Evolutionary conservation across 2,329 filamentous ascomycete species (phyloP).

Genomic region (Colletotrichum scovillei): DNA sequence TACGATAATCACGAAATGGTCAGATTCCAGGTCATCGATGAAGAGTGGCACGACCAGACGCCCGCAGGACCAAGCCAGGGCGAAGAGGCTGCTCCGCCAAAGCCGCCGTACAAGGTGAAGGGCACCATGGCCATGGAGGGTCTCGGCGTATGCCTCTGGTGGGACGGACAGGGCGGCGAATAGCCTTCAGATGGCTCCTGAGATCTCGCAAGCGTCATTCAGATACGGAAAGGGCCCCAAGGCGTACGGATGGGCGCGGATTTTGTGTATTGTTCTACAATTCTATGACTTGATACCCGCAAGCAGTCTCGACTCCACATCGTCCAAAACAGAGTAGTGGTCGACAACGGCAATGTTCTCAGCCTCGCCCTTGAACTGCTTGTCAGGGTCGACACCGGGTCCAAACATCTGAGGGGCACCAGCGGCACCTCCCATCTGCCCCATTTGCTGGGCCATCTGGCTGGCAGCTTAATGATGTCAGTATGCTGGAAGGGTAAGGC

Average conservation of each 20-base stretch:
- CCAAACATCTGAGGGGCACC: slow-evolving; percentile 79
- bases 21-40: slow-evolving; percentile 84
- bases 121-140: slow-evolving; percentile 73
- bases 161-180: slow-evolving; percentile 54
- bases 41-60: slow-evolving; percentile 92
- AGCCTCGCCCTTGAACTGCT: slow-evolving; percentile 90
- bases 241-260: slow-evolving; percentile 2
- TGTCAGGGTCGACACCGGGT: slow-evolving; percentile 93
- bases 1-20: slow-evolving; percentile 93
- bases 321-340: slow-evolving; percentile 91
- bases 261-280: slow-evolving; percentile 29
- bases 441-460: slow-evolving; percentile 92
- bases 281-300: slow-evolving; percentile 58
- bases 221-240: background rate
- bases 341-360: slow-evolving; percentile 97
- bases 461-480: slow-evolving; percentile 76
- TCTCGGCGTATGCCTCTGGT: slow-evolving; percentile 73
- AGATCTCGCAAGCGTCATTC: background rate
- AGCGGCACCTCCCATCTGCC: slow-evolving; percentile 76
- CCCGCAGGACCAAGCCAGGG: slow-evolving; percentile 74
- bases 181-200: slow-evolving; percentile 15
- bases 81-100: slow-evolving; percentile 69
- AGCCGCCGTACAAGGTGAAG: slow-evolving; percentile 78
- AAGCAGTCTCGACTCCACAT: slow-evolving; percentile 86
- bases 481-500: slow-evolving; percentile 20